Evolutionary conservation across 441 rosid genomes (phyloP).

Genomic region (Syzygium syzygioides): DNA sequence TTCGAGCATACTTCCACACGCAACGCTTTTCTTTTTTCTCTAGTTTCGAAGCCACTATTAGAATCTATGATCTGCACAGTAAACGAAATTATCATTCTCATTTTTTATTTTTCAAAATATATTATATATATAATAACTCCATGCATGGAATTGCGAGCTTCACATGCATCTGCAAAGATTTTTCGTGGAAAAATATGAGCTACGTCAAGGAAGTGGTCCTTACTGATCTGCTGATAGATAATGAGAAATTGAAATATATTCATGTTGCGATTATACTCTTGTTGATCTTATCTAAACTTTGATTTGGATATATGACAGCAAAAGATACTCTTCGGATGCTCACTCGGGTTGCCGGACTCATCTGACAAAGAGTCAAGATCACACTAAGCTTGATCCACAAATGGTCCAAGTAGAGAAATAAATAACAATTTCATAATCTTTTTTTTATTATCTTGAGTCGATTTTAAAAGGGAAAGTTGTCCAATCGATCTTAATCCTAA

Average conservation of each 20-base stretch:
- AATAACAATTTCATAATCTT: not conserved
- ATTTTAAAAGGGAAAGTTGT: not conserved
- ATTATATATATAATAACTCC: not conserved
- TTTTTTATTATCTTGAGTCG: not conserved
- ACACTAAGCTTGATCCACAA: not conserved
- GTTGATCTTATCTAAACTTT: not conserved
- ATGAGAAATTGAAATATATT: not conserved
- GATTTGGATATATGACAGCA: not conserved
- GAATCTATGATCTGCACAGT: not conserved
- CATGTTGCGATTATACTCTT: not conserved
- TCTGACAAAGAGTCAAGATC: not conserved
- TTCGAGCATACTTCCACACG: not conserved
- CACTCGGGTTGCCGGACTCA: not conserved
- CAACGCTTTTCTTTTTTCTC: not conserved
- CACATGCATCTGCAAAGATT: not conserved
- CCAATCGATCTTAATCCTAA: fast-evolving
- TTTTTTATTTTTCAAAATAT: not conserved
- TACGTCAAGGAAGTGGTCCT: not conserved
- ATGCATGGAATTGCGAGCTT: not conserved
- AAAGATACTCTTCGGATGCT: not conserved
- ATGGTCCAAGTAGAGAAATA: not conserved
- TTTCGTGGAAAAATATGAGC: not conserved
- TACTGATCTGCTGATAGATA: not conserved
- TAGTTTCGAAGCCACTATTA: not conserved
- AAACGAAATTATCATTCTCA: not conserved